Conservation (phyloP, 2,329 filamentous ascomycete genomes). For the Neofusicoccum laricinum region DNA sequence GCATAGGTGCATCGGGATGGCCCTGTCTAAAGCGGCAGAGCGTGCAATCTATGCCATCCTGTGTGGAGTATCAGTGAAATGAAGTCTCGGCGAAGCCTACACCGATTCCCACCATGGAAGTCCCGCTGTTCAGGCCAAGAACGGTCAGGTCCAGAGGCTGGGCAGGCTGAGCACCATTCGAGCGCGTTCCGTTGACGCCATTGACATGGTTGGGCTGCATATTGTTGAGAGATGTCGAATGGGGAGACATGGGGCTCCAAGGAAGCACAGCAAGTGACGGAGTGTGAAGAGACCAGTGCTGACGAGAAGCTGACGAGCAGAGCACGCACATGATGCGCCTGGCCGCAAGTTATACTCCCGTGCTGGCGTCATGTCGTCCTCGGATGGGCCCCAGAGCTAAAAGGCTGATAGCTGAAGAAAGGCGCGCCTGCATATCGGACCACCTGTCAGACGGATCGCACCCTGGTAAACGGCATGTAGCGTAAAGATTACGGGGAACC, state of each 20-base stretch:
- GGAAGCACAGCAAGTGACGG: too few species aligned
- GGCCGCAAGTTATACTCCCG: too few species aligned
- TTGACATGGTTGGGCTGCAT: constrained; percentile 3
- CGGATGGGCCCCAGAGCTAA: too few species aligned
- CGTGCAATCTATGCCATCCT: constrained; percentile 58
- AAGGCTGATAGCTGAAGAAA: not conserved
- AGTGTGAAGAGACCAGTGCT: too few species aligned
- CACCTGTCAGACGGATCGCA: not conserved
- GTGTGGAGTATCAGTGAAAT: not conserved
- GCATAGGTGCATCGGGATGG: constrained; percentile 51
- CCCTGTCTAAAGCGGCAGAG: constrained; percentile 57
- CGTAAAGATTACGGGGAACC: not conserved
- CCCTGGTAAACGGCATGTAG: not conserved
- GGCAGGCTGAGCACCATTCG: constrained; percentile 17
- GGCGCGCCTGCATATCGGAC: not conserved
- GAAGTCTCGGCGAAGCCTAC: too few species aligned
- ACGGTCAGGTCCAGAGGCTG: constrained; percentile 50
- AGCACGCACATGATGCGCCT: too few species aligned
- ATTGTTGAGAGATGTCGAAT: not conserved
- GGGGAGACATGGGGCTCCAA: not conserved
- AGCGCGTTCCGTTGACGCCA: constrained; percentile 16
- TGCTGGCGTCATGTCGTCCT: too few species aligned
- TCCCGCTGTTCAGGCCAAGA: constrained; percentile 55
- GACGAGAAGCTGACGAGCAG: too few species aligned
- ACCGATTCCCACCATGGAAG: constrained; percentile 38